phyloP scores from a whole-genome alignment of 1,284 basidiomycete species.

The Taiwanofungus camphoratus region DNA sequence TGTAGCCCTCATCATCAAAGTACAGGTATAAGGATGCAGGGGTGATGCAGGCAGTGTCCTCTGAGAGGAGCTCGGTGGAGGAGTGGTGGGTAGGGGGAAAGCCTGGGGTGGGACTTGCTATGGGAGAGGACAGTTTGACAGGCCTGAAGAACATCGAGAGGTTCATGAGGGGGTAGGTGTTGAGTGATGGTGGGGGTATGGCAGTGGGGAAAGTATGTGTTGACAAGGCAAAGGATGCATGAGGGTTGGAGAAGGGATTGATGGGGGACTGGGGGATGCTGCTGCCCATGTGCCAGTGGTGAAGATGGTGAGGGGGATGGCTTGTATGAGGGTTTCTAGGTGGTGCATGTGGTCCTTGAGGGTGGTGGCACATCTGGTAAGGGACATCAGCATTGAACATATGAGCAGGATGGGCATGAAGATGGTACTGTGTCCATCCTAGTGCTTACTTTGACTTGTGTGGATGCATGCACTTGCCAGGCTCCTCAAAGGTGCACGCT shows the following conservation, averaged over 20 bases:
- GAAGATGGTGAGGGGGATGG: slow-evolving; percentile 74
- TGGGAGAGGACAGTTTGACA: slow-evolving; percentile 33
- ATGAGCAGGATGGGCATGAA: neutral
- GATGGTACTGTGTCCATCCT: neutral
- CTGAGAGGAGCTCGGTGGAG: slow-evolving; percentile 29
- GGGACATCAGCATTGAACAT: neutral
- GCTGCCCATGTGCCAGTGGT: slow-evolving; percentile 42
- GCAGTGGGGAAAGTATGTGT: slow-evolving; percentile 51
- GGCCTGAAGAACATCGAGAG: slow-evolving; percentile 70
- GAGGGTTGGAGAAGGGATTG: slow-evolving; percentile 37
- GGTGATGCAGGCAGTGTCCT: slow-evolving; percentile 55
- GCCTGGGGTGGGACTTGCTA: slow-evolving; percentile 37
- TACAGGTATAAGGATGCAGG: slow-evolving; percentile 73
- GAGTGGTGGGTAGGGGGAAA: too few species aligned
- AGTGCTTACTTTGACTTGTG: slow-evolving; percentile 72
- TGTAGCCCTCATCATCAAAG: slow-evolving; percentile 77
- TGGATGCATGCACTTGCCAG: slow-evolving; percentile 74
- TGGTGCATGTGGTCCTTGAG: slow-evolving; percentile 82
- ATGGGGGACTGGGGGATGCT: slow-evolving; percentile 22
- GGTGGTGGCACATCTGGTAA: slow-evolving; percentile 60
- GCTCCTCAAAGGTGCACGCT: slow-evolving; percentile 78
- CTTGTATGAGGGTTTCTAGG: slow-evolving; percentile 73
- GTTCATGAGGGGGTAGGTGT: slow-evolving; percentile 68
- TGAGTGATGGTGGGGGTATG: slow-evolving; percentile 69
- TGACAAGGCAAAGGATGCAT: slow-evolving; percentile 47